Percentiles rank a stretch among this genome's conserved stretches.
phyloP scores from a whole-genome alignment of 2,329 filamentous ascomycete genomes.

The Epichloe amarillans region DNA sequence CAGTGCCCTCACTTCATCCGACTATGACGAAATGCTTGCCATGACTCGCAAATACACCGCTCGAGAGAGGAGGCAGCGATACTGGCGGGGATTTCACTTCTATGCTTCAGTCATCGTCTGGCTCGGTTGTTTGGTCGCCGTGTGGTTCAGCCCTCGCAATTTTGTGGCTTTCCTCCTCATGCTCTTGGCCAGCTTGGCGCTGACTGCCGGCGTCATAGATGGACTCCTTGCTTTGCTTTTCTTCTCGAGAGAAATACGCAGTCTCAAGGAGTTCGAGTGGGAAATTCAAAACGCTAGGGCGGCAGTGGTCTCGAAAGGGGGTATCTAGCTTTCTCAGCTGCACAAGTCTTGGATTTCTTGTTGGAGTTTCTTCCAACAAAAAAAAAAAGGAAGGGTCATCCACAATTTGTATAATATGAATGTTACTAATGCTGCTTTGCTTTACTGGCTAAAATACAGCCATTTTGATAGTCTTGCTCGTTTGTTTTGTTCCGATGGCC shows the following conservation, averaged over 20 bases:
- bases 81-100: slow-evolving; percentile 64
- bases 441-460: no score
- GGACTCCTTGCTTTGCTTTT: slow-evolving; percentile 81
- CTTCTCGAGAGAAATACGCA: slow-evolving; percentile 68
- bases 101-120: slow-evolving; percentile 50
- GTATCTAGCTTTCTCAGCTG: not conserved
- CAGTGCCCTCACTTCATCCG: slow-evolving; percentile 11
- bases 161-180: slow-evolving; percentile 72
- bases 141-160: slow-evolving; percentile 73
- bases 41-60: slow-evolving; percentile 54
- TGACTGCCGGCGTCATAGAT: slow-evolving; percentile 66
- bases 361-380: no score
- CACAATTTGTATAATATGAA: not conserved
- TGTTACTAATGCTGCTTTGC: not conserved
- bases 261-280: slow-evolving; percentile 85
- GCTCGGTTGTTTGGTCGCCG: slow-evolving; percentile 61
- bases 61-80: slow-evolving; percentile 60
- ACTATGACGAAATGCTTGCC: slow-evolving; percentile 54
- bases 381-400: not conserved
- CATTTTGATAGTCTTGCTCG: no score
- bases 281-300: slow-evolving; percentile 62
- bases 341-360: not conserved
- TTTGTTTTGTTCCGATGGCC: not conserved
- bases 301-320: slow-evolving; percentile 14
- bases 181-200: slow-evolving; percentile 62